phyloP scores from a whole-genome alignment of 805 yeast genomes.

The Monosporozyma siamensis region DNA sequence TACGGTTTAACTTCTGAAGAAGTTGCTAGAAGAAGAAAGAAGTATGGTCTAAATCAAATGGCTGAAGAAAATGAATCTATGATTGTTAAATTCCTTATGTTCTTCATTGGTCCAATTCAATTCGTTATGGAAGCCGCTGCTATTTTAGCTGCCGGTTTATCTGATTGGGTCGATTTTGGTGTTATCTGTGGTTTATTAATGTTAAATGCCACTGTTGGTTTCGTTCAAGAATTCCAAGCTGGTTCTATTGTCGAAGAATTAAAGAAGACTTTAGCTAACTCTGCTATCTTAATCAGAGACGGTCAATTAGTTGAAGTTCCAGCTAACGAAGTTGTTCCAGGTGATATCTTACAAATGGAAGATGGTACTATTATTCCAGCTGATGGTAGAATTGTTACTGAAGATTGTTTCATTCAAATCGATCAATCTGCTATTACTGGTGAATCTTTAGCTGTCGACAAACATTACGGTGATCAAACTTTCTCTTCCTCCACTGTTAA shows the following conservation, averaged over 20 bases:
- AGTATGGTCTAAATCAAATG: constrained; percentile 85
- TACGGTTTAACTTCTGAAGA: constrained; percentile 72
- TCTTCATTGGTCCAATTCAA: constrained; percentile 92
- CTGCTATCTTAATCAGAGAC: constrained; percentile 79
- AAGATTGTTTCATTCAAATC: constrained; percentile 77
- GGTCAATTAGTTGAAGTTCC: constrained; percentile 67
- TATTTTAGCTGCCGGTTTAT: constrained; percentile 87
- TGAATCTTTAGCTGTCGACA: constrained; percentile 93
- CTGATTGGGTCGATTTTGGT: constrained; percentile 99
- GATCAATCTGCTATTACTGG: constrained; percentile 97
- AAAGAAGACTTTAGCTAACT: constrained; percentile 88
- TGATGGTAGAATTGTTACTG: constrained; percentile 83
- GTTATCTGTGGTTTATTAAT: constrained; percentile 81
- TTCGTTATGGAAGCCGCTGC: constrained; percentile 98
- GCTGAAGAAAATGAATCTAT: constrained; percentile 79
- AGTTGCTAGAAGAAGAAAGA: constrained; percentile 76
- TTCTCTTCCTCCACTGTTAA: constrained; percentile 92
- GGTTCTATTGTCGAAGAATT: constrained; percentile 96
- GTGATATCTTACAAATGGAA: constrained; percentile 86
- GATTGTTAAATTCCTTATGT: constrained; percentile 70
- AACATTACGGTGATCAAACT: constrained; percentile 75
- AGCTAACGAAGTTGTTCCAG: constrained; percentile 85
- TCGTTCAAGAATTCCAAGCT: constrained; percentile 95
- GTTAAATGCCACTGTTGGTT: constrained; percentile 90
- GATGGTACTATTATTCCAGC: constrained; percentile 91